Evolutionary conservation across 805 yeast genomes (phyloP), one percentile per base, ranked within the genome.

Genomic region (Hanseniaspora taiwanica): DNA sequence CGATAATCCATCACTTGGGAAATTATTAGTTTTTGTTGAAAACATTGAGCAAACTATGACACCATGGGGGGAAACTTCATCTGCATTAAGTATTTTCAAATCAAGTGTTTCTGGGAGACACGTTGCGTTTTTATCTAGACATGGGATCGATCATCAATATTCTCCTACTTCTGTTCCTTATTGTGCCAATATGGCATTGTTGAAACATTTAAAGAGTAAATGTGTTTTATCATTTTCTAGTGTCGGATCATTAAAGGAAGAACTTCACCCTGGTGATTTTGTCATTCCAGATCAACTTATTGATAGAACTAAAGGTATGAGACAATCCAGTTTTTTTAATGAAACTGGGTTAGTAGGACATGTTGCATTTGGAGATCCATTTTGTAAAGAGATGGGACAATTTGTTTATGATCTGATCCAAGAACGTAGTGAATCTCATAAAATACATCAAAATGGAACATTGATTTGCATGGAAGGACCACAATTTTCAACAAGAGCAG

Each of bases 381-480:
- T 91, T 53, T 96, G 89, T 58, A 62, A 72, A 42, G 72, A 72
- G 46, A 70, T 91, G 53, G 78, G 78, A 52, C 64, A 74, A 40
- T 64, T 82, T 43, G 72, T 91, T 42, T 68, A 68, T 34, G 77
- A 76, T 38, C 69, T 70, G 19, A 65, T 83, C 52, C 69, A 69
- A 35, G 79, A 76, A 25, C n/a, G n/a, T n/a, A 65, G 64, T 21
- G 73, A 71, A 38, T 60, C 63, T 40, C 46, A 59, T 14, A 56
- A 52, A 21, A 63, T 63, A 25, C 74, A 73, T 42, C 77, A 74
- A 43, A 96, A 89, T 53, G 64, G 82, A 43, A 81, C 93, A 6
- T 75, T 91, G 32, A 72, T 91, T 46, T 91, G 98, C 61, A 91
- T 91, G 99, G 99, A 89, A 63, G 99, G 99, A 34, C 99, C 99